Evolutionary conservation across 805 yeast genomes (phyloP).

Genomic region (Monosporozyma unispora): DNA sequence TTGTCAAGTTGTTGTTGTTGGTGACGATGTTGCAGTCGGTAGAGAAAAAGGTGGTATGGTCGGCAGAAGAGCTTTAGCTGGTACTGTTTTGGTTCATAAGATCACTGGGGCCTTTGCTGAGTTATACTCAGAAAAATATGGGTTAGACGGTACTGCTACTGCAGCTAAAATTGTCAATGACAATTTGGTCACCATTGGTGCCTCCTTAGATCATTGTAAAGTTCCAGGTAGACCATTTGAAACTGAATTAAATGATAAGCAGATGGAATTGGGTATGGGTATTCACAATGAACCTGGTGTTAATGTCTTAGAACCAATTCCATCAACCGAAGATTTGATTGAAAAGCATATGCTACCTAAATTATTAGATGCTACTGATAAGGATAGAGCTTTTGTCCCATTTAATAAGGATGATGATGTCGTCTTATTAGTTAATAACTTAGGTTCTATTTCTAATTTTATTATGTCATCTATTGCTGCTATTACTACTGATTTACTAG

Average conservation of each 20-base stretch:
- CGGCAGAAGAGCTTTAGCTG: constrained; percentile 91
- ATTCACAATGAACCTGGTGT: constrained; percentile 94
- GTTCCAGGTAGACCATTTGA: constrained; percentile 75
- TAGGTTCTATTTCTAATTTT: constrained; percentile 82
- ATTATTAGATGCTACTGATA: constrained; percentile 52
- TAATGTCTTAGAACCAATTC: constrained; percentile 45
- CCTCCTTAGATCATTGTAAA: constrained; percentile 79
- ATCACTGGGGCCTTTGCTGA: constrained; percentile 67
- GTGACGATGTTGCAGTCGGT: constrained; percentile 95
- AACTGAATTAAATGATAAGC: constrained; percentile 43
- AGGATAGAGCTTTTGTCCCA: constrained; percentile 73
- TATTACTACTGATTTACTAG: constrained; percentile 45
- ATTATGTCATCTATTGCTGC: constrained; percentile 68
- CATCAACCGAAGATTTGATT: constrained; percentile 54
- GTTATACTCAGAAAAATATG: constrained; percentile 31
- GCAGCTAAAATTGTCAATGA: constrained; percentile 54
- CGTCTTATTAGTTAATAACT: constrained; percentile 66
- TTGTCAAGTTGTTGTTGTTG: constrained; percentile 67
- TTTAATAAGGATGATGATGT: constrained; percentile 58
- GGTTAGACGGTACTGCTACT: constrained; percentile 44
- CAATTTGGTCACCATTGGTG: constrained; percentile 77
- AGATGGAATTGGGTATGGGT: constrained; percentile 90
- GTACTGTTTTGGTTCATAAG: constrained; percentile 81
- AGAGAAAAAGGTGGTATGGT: constrained; percentile 80
- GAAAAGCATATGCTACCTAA: constrained; percentile 49